Conservation (phyloP, 306 rosid species). For the Quillaja saponaria region DNA sequence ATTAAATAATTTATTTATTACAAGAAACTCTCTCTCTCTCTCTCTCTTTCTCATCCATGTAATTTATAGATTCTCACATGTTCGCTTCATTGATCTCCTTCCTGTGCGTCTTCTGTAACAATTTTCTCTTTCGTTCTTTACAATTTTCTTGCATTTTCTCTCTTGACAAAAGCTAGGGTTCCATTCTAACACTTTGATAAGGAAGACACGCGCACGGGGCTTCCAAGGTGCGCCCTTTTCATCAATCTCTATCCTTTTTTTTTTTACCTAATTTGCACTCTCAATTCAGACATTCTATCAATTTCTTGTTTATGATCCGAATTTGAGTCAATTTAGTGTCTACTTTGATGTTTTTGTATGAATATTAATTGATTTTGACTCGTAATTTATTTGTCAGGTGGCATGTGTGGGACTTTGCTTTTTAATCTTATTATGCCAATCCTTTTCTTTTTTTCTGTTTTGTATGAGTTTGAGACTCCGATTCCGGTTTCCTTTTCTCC, state of each 20-base stretch:
- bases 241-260: slow-evolving; percentile 24
- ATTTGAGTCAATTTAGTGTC: slow-evolving; percentile 34
- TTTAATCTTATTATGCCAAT: slow-evolving; percentile 52
- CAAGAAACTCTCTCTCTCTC: too few species aligned
- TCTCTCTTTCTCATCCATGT: slow-evolving; percentile 11
- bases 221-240: slow-evolving; percentile 53
- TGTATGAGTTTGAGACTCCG: slow-evolving; percentile 34
- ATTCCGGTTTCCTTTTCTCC: slow-evolving; percentile 46
- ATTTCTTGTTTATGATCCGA: slow-evolving; percentile 22
- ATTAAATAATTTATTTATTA: too few species aligned
- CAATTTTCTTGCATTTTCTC: slow-evolving; percentile 17
- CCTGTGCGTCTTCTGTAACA: slow-evolving; percentile 22
- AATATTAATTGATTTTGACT: slow-evolving; percentile 35
- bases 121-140: slow-evolving; percentile 7
- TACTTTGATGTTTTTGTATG: slow-evolving; percentile 1
- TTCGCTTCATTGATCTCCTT: slow-evolving; percentile 26
- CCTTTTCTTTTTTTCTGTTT: slow-evolving; percentile 14
- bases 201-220: slow-evolving; percentile 16
- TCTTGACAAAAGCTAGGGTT: slow-evolving; percentile 40
- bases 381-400: slow-evolving; percentile 48
- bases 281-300: slow-evolving; percentile 34
- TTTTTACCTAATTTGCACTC: slow-evolving; percentile 27
- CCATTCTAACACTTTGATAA: slow-evolving; percentile 5
- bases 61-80: slow-evolving; percentile 34
- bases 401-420: slow-evolving; percentile 48